Percentiles rank a stretch among this genome's conserved stretches.
These are phyloP conservation scores for Peniophora sp. DNA, from an alignment of 1,284 basidiomycete genomes.

Conservation along the genomic window DNA sequence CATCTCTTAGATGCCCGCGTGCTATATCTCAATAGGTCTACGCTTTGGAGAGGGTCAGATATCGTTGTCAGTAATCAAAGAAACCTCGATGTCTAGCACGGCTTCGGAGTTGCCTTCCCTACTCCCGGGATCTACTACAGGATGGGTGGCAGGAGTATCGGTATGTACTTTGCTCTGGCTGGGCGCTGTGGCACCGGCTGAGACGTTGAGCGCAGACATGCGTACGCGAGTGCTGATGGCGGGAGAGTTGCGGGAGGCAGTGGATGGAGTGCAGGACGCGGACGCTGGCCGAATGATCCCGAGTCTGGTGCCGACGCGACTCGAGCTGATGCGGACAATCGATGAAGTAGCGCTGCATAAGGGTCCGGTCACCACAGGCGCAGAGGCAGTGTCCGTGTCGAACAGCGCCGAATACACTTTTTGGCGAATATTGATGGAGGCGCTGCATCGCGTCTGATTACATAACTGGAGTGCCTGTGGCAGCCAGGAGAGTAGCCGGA, in stretches of 20 bases:
- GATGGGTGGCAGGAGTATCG: too few relatives aligned
- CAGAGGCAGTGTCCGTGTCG: too few relatives aligned
- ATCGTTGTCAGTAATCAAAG: too few relatives aligned
- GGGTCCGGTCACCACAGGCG: conserved; percentile 36
- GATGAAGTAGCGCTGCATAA: conserved; percentile 74
- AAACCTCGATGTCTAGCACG: too few relatives aligned
- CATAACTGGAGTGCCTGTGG: conserved; percentile 28
- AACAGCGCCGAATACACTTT: conserved; percentile 70
- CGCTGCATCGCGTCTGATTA: conserved; percentile 67
- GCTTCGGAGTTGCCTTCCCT: too few relatives aligned
- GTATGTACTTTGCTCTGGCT: background rate
- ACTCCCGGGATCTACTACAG: too few relatives aligned
- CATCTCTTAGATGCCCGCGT: too few relatives aligned
- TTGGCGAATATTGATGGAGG: conserved; percentile 80
- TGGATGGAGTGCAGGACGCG: conserved; percentile 78
- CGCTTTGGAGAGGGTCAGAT: too few relatives aligned
- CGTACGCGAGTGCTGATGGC: conserved; percentile 64
- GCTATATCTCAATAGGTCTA: too few relatives aligned
- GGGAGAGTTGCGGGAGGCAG: conserved; percentile 78
- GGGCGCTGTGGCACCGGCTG: background rate
- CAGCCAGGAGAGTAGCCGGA: conserved; percentile 70
- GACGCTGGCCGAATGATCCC: conserved; percentile 71
- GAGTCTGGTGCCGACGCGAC: conserved; percentile 72
- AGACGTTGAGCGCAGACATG: conserved; percentile 39
- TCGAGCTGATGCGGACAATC: conserved; percentile 72